Evolutionary conservation across 179 eudicot species (phyloP).

Genomic region (Pouteria campechiana): DNA sequence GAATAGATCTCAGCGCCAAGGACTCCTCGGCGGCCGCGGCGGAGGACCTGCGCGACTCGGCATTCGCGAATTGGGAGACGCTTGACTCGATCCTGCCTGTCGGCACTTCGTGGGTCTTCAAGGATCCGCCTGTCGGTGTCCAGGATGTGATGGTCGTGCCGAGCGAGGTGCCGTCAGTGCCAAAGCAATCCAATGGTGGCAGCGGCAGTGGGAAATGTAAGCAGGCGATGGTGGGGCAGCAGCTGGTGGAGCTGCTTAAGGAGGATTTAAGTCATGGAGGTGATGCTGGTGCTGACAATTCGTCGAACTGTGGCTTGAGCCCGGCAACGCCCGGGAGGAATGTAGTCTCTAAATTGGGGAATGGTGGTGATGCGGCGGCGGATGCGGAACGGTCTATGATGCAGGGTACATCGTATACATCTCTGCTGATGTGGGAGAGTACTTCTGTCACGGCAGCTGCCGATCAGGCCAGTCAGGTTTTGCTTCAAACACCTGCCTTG

Average conservation of each 20-base stretch:
- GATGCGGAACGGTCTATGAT: neutral
- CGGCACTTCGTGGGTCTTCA: too few relatives aligned
- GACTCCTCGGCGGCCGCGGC: neutral
- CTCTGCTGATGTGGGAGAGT: constrained; percentile 16
- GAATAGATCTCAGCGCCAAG: constrained; percentile 22
- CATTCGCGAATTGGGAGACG: too few relatives aligned
- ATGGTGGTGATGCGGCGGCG: neutral
- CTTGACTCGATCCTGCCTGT: too few relatives aligned
- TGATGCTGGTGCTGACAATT: constrained; percentile 10
- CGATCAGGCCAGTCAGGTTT: constrained; percentile 33
- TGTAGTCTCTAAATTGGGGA: constrained; percentile 5
- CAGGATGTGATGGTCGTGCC: constrained; percentile 23
- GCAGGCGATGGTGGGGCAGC: constrained; percentile 20
- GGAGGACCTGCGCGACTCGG: too few relatives aligned
- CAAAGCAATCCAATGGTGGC: neutral
- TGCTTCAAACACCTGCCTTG: neutral
- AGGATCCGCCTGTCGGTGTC: too few relatives aligned
- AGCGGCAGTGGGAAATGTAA: constrained; percentile 22
- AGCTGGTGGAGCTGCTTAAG: constrained; percentile 23
- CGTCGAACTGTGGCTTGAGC: constrained; percentile 18
- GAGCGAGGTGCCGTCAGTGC: neutral
- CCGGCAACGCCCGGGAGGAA: constrained; percentile 20
- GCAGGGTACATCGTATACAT: constrained; percentile 11
- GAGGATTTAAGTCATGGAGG: constrained; percentile 5
- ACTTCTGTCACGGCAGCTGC: constrained; percentile 9